Base-by-base conservation (phyloP, 2,329 filamentous ascomycete genomes). In the Colletotrichum musae region DNA sequence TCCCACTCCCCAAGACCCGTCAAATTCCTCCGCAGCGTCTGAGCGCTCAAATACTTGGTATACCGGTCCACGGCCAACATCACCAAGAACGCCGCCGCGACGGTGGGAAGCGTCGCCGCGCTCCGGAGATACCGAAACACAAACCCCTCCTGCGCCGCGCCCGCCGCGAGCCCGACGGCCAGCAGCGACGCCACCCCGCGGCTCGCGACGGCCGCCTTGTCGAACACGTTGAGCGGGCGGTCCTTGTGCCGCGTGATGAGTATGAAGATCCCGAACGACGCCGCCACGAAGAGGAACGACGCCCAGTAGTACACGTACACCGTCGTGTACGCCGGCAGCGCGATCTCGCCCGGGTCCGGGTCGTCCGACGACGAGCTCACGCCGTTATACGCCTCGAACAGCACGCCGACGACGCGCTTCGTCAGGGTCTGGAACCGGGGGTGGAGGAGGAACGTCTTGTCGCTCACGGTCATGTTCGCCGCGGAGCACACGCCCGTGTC, bases 241-340 rank as follows among this genome's bases (percentile, higher is more conserved):
- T 70, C 57, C 21, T 65, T 61, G 18, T 66, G 67, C 26, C 67
- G 18, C 2, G 67, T 66, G 4, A 70, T 70, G 45, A 70, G 13
- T 4, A 70, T 70, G 57, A 70, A 70, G 5, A 70, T 28, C 5
- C 50, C 67, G 5, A 70, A 61, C 12, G 58, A 61, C n/a, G 43
- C 45, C 16, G 66, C 62, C 18, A 66, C 67, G 2, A 70, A 66
- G 2, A 66, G 53, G 16, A 70, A 61, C 0, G 67, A 70, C n/a
- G 36, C 36, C 67, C 67, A 70, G 45, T 70, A 70, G 63, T 70
- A 70, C 6, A 61, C 47, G n/a, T 70, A 70, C 16, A 70, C 58
- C 2, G 67, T 66, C 12, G 45, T 66, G 45, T 66, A 70, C 7
- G 62, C 67, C 9, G 67, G 67, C 15, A 66, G 43, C 5, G 57